A percentile compares a stretch with the other conserved stretches of the same genome.
phyloP scores from a whole-genome alignment of 2,329 filamentous ascomycete species.

The Talaromyces verruculosus region DNA sequence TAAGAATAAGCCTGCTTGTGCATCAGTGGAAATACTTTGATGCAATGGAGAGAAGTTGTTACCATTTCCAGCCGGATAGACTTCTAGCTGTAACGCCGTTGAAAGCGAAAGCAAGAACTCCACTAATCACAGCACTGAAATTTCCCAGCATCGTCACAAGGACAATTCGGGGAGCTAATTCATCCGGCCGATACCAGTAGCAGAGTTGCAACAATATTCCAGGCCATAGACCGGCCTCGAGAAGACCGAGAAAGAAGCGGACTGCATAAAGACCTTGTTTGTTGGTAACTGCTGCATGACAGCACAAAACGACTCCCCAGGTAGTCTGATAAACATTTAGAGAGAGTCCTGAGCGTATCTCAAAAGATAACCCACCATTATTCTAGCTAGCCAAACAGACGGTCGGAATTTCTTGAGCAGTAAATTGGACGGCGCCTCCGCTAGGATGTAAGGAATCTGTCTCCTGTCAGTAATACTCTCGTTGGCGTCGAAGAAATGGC shows the following conservation, averaged over 20 bases:
- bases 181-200: background rate
- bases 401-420: conserved; percentile 32
- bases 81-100: background rate
- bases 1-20: conserved; percentile 5
- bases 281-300: conserved; percentile 42
- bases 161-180: conserved; percentile 4
- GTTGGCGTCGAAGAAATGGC: background rate
- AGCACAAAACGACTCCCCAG: conserved; percentile 31
- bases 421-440: conserved; percentile 30
- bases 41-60: background rate
- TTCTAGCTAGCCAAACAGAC: conserved; percentile 13
- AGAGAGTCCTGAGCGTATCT: background rate
- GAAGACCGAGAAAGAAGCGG: conserved; percentile 44
- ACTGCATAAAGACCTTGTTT: conserved; percentile 40
- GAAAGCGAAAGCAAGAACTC: conserved; percentile 1
- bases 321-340: background rate
- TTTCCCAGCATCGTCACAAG: background rate
- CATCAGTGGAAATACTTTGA: background rate
- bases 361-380: background rate
- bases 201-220: background rate
- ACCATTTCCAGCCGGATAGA: background rate
- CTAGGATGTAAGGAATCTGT: conserved; percentile 28
- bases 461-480: background rate
- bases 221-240: conserved; percentile 23
- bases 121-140: conserved; percentile 4